A percentile compares a stretch with the other conserved stretches of the same genome.
Evolutionary conservation across 208 protist species (phyloP).

Genomic region (Trypanosoma avium): DNA sequence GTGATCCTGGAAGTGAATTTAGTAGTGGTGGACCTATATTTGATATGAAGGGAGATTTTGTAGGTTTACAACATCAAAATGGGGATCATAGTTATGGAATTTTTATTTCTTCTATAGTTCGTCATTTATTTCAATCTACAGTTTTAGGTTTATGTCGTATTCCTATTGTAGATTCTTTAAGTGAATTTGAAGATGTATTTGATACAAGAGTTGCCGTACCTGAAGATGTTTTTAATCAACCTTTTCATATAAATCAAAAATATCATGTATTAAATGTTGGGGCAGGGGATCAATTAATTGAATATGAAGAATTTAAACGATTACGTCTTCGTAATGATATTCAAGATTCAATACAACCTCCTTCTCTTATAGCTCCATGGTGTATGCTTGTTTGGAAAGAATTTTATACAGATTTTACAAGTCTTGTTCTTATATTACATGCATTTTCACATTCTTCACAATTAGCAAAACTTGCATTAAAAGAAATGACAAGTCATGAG

Average conservation of each 20-base stretch:
- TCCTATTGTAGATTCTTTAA: constrained; percentile 45
- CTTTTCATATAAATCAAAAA: constrained; percentile 33
- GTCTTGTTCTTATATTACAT: constrained; percentile 71
- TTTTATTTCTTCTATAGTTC: constrained; percentile 65
- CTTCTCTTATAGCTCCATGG: constrained; percentile 39
- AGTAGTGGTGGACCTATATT: constrained; percentile 85
- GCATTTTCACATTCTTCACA: constrained; percentile 62
- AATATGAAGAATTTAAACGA: constrained; percentile 37
- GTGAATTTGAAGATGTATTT: background rate
- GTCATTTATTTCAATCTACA: constrained; percentile 64
- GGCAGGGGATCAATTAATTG: constrained; percentile 32
- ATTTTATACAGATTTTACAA: constrained; percentile 66
- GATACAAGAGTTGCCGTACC: constrained; percentile 8
- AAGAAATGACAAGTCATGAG: constrained; percentile 38
- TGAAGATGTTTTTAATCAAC: constrained; percentile 31
- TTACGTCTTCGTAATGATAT: constrained; percentile 15
- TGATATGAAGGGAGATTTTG: constrained; percentile 75
- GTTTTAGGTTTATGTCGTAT: constrained; percentile 69
- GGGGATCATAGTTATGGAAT: constrained; percentile 48
- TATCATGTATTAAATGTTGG: constrained; percentile 34
- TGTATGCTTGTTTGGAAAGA: constrained; percentile 68
- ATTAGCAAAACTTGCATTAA: constrained; percentile 52
- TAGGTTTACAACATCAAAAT: constrained; percentile 80
- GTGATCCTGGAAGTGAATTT: constrained; percentile 30
- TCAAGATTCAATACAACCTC: constrained; percentile 19